phyloP scores from a whole-genome alignment of 2,329 filamentous ascomycete genomes.

The Xylaria sp. region DNA sequence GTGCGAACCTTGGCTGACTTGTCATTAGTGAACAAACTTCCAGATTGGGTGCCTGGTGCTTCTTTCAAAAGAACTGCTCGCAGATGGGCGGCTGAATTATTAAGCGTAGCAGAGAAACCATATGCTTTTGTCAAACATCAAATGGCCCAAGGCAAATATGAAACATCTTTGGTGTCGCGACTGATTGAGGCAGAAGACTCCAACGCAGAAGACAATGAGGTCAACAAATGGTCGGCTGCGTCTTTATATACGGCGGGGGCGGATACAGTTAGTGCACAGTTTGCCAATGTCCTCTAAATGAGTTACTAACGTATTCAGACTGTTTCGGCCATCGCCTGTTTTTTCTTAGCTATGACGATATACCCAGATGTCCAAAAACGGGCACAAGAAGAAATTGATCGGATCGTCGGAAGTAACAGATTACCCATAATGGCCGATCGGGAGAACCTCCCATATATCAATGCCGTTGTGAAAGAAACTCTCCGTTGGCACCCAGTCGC shows the following conservation, averaged over 20 bases:
- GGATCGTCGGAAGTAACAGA: conserved; percentile 37
- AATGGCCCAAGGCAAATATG: conserved; percentile 28
- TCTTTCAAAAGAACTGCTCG: conserved; percentile 17
- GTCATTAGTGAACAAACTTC: conserved; percentile 10
- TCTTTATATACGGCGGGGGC: conserved; percentile 35
- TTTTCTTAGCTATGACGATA: conserved; percentile 55
- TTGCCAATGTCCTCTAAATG: not conserved
- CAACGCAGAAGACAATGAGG: conserved; percentile 18
- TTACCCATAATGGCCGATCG: conserved; percentile 35
- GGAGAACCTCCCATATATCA: conserved; percentile 34
- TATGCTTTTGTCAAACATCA: conserved; percentile 23
- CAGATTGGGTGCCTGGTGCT: conserved; percentile 23
- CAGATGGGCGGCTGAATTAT: conserved; percentile 8
- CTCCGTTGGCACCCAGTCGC: conserved; percentile 36
- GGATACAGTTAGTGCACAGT: conserved; percentile 26
- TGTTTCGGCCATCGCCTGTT: conserved; percentile 32
- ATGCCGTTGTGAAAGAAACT: conserved; percentile 34
- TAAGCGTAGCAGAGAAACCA: conserved; percentile 8
- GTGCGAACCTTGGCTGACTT: not conserved
- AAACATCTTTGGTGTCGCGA: conserved; percentile 29
- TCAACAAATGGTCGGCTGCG: conserved; percentile 31
- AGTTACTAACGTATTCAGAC: not conserved
- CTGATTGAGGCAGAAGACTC: conserved; percentile 25
- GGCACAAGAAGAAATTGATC: conserved; percentile 41
- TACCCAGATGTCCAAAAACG: conserved; percentile 50